Evolutionary conservation across 176 grass and related monocot genomes (phyloP).

Genomic region (Thalia dealbata): DNA sequence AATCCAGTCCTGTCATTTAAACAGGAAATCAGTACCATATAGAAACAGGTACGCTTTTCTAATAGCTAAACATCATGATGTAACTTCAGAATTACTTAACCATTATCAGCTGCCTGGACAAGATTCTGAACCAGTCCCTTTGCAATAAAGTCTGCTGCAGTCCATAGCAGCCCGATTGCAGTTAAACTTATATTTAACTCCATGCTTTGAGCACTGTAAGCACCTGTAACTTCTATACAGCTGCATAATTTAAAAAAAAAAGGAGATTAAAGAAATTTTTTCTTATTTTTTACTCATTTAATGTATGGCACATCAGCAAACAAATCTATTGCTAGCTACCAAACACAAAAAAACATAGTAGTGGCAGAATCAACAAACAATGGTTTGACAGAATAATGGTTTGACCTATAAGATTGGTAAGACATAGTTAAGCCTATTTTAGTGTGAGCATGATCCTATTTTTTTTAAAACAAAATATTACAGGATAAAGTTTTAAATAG

Average conservation of each 20-base stretch:
- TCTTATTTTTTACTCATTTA: too few species aligned
- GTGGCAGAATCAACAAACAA: too few species aligned
- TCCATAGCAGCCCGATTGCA: constrained; percentile 92
- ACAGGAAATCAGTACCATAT: background rate
- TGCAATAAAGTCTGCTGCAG: constrained; percentile 84
- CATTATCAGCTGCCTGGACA: constrained; percentile 33
- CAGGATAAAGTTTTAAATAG: too few species aligned
- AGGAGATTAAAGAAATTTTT: too few species aligned
- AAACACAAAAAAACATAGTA: too few species aligned
- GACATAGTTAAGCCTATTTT: too few species aligned
- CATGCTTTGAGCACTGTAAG: constrained; percentile 82
- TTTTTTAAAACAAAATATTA: too few species aligned
- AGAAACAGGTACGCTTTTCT: background rate
- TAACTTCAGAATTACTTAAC: constrained; percentile 10
- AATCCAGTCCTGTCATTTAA: constrained; percentile 23
- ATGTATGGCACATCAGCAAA: too few species aligned
- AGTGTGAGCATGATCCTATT: too few species aligned
- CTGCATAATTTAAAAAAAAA: constrained; percentile 30
- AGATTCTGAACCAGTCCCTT: constrained; percentile 69
- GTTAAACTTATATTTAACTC: constrained; percentile 99
- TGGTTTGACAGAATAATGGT: too few species aligned
- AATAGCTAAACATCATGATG: constrained; percentile 16
- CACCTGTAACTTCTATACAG: constrained; percentile 88
- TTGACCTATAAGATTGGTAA: too few species aligned
- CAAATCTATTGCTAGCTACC: too few species aligned